Evolutionary conservation across 352 stramenopile species (phyloP).

Genomic region (Globisporangium perplexum): DNA sequence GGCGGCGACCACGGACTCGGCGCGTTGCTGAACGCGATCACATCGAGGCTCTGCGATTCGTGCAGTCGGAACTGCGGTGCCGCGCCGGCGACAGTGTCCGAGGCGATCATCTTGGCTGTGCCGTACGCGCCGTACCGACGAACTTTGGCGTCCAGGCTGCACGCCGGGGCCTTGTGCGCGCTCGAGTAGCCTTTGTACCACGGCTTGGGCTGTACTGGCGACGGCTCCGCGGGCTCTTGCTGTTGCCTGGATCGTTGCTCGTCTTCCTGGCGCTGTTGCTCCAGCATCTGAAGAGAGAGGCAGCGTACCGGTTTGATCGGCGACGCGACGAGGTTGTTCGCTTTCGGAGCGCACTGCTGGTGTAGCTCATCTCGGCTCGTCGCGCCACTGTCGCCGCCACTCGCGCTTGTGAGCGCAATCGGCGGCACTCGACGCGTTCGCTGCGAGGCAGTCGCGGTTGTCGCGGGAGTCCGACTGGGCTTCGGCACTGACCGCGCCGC

Average conservation of each 20-base stretch:
- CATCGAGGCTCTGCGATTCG: slow-evolving; percentile 31
- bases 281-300: slow-evolving; percentile 23
- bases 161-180: slow-evolving; percentile 18
- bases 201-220: slow-evolving; percentile 25
- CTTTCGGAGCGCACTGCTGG: too few relatives aligned
- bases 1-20: slow-evolving; percentile 26
- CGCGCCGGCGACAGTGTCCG: slow-evolving; percentile 17
- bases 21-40: slow-evolving; percentile 19
- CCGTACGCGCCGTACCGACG: slow-evolving; percentile 48
- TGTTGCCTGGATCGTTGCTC: slow-evolving; percentile 3
- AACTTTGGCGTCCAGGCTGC: slow-evolving; percentile 43
- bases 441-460: not conserved
- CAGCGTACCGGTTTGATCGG: slow-evolving; percentile 22
- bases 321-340: slow-evolving; percentile 8
- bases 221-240: slow-evolving; percentile 4
- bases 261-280: slow-evolving; percentile 14
- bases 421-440: slow-evolving; percentile 5
- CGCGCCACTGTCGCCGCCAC: not conserved
- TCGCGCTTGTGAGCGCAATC: not conserved
- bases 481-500: slow-evolving; percentile 17
- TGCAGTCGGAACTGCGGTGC: slow-evolving; percentile 21
- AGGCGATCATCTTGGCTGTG: slow-evolving; percentile 32
- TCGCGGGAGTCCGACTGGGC: not conserved
- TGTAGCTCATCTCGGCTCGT: not conserved
- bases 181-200: slow-evolving; percentile 50